Percentiles rank a stretch among this genome's conserved stretches.
phyloP scores from a whole-genome alignment of 2,329 filamentous ascomycete genomes.

The Botrytis fragariae region DNA sequence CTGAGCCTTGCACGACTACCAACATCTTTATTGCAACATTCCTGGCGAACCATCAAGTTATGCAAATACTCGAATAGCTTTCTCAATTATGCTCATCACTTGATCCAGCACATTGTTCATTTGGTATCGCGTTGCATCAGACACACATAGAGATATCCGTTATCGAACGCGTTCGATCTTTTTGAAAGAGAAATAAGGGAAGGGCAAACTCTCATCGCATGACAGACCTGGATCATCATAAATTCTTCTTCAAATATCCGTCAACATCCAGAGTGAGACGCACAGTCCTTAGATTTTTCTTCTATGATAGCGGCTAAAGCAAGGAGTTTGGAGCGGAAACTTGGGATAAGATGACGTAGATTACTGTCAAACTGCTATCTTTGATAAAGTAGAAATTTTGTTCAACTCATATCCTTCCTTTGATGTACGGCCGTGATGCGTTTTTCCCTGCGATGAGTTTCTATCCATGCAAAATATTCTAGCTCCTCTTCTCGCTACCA shows the following conservation, averaged over 20 bases:
- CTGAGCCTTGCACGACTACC: not conserved
- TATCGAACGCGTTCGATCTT: not conserved
- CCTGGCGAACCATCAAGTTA: not conserved
- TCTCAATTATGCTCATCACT: accelerated
- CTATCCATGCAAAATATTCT: not conserved
- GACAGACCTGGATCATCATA: accelerated
- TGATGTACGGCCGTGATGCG: too few relatives aligned
- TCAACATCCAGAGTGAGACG: not conserved
- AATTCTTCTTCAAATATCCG: not conserved
- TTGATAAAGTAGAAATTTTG: not conserved
- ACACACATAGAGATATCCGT: accelerated
- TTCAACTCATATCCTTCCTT: not conserved
- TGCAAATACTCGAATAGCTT: not conserved
- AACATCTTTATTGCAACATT: not conserved
- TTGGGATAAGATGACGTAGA: not conserved
- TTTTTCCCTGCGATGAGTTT: not conserved
- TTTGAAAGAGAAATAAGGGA: accelerated
- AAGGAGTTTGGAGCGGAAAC: not conserved
- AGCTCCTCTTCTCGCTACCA: too few relatives aligned
- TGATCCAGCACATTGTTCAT: not conserved
- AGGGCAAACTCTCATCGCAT: not conserved
- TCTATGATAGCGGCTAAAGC: not conserved
- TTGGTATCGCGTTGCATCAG: not conserved
- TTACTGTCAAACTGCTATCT: not conserved
- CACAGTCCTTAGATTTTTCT: not conserved